Evolutionary conservation across 2,329 filamentous ascomycete species (phyloP), one percentile per base, ranked within the genome.

Genomic region (Dothideomycetes sp.): DNA sequence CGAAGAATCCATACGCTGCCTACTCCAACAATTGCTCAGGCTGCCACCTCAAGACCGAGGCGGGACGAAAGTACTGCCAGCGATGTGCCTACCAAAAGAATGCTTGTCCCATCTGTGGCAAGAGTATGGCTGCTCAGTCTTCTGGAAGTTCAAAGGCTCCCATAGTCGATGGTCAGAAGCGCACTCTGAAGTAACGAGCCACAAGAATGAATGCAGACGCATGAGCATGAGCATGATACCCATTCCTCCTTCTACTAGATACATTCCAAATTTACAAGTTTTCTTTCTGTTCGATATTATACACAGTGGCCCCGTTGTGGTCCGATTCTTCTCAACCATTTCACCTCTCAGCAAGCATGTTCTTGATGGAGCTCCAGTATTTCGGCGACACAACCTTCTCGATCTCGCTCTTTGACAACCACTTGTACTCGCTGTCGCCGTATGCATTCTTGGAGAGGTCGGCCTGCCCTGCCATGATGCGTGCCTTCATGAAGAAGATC

Each of bases 401-500:
- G 41, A 96, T 72, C 72, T 98, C 91, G 46, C 94, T 85, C 61
- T 82, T 88, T 17, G 84, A 81, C 54, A 96, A 63, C 91, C 91
- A 98, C 65, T 84, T 79, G 67, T 91, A 98, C 59, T 95, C 86
- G 39, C 72, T 70, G 39, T 91, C 69, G 4, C 81, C 83, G 41
- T 83, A 72, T 45, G 68, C 66, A 64, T 91, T 94, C 43, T 68
- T 70, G 46, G 69, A 67, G 38, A 96, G 62, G 60, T 94, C 75
- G 19, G 82, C 86, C 65, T 96, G 91, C n/a, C 91, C 91, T 24
- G 88, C 86, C 83, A 96, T 85, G 60, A 98, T 96, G 47, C 91
- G 77, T 37, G 79, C 84, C 71, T 96, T 96, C 70, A 96, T 77
- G 72, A 94, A 95, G 64, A 98, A 98, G 2, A 79, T 80, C 72